Conservation (phyloP, 2,329 filamentous ascomycete species). For the Macroventuria anomochaeta region DNA sequence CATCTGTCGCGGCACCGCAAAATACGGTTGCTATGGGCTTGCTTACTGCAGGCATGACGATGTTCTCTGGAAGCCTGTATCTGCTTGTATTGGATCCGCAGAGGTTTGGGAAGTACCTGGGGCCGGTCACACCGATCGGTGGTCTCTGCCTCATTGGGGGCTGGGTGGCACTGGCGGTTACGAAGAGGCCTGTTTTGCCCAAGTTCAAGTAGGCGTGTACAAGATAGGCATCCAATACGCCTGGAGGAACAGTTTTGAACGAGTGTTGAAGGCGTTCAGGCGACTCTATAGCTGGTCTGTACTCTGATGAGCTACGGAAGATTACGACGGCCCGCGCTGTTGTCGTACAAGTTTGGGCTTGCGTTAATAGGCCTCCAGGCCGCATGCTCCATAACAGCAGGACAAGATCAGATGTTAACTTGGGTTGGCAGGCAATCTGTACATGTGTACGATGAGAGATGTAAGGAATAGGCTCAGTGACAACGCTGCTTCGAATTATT, state of each 20-base stretch:
- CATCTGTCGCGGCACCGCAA: constrained; percentile 59
- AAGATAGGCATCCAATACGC: background rate
- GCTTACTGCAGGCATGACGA: constrained; percentile 70
- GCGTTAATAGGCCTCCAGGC: no score
- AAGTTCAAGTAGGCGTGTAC: constrained; percentile 19
- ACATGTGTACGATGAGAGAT: background rate
- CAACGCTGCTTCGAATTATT: background rate
- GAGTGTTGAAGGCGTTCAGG: background rate
- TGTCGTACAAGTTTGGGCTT: no score
- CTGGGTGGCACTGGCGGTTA: constrained; percentile 61
- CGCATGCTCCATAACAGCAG: no score
- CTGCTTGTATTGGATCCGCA: constrained; percentile 67
- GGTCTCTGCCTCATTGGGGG: constrained; percentile 70
- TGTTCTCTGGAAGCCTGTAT: constrained; percentile 72
- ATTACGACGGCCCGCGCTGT: no score
- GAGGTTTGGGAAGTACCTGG: constrained; percentile 61
- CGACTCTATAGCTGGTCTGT: no score
- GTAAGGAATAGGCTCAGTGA: background rate
- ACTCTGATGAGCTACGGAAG: no score
- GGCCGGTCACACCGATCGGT: constrained; percentile 70
- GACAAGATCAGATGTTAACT: no score
- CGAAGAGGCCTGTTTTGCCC: constrained; percentile 21
- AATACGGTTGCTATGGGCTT: constrained; percentile 64
- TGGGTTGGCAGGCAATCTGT: no score
- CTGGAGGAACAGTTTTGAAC: background rate